Evolutionary conservation across 371 early-diverging fungal genomes (phyloP).

Genomic region (Mortierella sp.): DNA sequence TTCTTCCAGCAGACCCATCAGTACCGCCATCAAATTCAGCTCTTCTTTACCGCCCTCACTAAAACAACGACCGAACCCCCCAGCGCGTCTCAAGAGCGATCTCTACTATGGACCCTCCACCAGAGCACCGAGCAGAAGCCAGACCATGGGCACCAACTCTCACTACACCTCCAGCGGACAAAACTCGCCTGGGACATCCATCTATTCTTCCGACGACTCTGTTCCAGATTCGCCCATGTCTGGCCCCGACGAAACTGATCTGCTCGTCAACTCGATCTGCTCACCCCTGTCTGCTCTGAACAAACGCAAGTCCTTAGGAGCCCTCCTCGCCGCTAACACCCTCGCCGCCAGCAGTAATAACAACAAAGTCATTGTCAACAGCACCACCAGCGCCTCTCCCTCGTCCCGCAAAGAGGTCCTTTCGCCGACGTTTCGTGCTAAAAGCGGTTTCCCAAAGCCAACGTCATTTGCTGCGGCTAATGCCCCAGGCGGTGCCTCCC

Average conservation of each 20-base stretch:
- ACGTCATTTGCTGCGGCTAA: conserved; percentile 35
- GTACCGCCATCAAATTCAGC: conserved; percentile 32
- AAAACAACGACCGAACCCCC: conserved; percentile 39
- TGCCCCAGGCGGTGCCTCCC: conserved; percentile 8
- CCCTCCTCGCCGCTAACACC: conserved; percentile 57
- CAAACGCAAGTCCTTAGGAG: conserved; percentile 58
- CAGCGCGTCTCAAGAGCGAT: conserved; percentile 52
- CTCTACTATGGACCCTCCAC: conserved; percentile 15
- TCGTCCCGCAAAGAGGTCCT: conserved; percentile 42
- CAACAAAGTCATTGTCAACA: conserved; percentile 42
- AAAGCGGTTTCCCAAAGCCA: conserved; percentile 30
- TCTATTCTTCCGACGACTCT: conserved; percentile 47
- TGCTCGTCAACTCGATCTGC: conserved; percentile 16
- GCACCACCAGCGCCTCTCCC: conserved; percentile 16
- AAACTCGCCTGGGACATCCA: conserved; percentile 47
- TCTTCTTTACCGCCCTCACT: conserved; percentile 45
- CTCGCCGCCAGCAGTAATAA: conserved; percentile 49
- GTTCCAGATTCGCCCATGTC: conserved; percentile 47
- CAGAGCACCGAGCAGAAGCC: background rate
- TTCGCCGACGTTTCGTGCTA: conserved; percentile 57
- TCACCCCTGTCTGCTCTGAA: conserved; percentile 55
- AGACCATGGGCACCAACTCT: conserved; percentile 6
- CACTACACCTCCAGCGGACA: conserved; percentile 52
- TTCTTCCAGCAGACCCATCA: conserved; percentile 7
- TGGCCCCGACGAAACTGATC: conserved; percentile 47